Evolutionary conservation across 768 basidiomycete genomes (phyloP).

Genomic region (Collybia mongolica): DNA sequence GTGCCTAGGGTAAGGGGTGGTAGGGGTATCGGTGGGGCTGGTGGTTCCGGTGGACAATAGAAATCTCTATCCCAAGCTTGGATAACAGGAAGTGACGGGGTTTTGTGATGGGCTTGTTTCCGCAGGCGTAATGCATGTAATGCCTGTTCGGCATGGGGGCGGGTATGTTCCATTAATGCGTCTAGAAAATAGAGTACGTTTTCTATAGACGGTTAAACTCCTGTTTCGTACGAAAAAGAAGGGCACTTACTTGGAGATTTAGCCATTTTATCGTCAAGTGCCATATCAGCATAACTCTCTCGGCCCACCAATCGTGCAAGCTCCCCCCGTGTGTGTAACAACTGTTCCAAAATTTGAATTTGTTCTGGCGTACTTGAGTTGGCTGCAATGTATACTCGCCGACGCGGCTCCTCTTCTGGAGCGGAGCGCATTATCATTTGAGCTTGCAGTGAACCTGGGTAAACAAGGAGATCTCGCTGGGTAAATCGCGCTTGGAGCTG

Average conservation of each 20-base stretch:
- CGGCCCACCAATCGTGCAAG: slow-evolving; percentile 84
- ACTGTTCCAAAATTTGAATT: slow-evolving; percentile 70
- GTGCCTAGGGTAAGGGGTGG: slow-evolving; percentile 85
- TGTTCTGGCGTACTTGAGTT: slow-evolving; percentile 76
- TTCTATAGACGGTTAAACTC: slow-evolving; percentile 37
- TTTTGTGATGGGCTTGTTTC: slow-evolving; percentile 73
- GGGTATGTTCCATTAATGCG: slow-evolving; percentile 77
- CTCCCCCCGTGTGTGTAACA: slow-evolving; percentile 77
- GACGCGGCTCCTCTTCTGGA: slow-evolving; percentile 78
- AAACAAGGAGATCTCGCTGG: slow-evolving; percentile 72
- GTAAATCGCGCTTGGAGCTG: slow-evolving; percentile 77
- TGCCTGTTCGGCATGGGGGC: slow-evolving; percentile 73
- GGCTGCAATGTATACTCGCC: slow-evolving; percentile 78
- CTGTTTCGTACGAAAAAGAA: slow-evolving; percentile 3
- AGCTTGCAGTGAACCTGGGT: slow-evolving; percentile 86
- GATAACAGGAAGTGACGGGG: slow-evolving; percentile 59
- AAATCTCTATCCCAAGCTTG: slow-evolving; percentile 98
- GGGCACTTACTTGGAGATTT: slow-evolving; percentile 73
- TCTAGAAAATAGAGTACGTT: slow-evolving; percentile 87
- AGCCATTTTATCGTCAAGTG: slow-evolving; percentile 95
- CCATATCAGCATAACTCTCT: slow-evolving; percentile 84
- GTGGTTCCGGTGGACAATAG: slow-evolving; percentile 80
- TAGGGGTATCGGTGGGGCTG: slow-evolving; percentile 70
- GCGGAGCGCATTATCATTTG: slow-evolving; percentile 92
- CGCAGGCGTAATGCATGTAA: slow-evolving; percentile 61